phyloP scores from a whole-genome alignment of 495 filamentous ascomycete genomes.

The Xylaria acuta region DNA sequence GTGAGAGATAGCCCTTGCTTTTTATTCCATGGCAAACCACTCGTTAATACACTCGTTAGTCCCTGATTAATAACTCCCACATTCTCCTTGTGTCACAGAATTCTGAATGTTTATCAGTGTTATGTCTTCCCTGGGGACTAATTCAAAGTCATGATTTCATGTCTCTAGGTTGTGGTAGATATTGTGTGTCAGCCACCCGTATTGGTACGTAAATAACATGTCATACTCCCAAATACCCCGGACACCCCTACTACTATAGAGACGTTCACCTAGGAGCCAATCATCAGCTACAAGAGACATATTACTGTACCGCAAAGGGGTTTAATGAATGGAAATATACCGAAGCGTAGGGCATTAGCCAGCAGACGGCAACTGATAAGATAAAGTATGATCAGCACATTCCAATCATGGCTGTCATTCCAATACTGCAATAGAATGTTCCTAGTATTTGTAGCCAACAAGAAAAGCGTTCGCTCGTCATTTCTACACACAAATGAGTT shows the following conservation, averaged over 20 bases:
- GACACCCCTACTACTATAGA: too few species aligned
- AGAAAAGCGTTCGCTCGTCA: neutral
- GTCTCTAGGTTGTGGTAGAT: too few species aligned
- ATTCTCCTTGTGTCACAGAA: neutral
- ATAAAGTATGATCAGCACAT: too few species aligned
- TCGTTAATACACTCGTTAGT: conserved; percentile 7
- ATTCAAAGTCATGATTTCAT: too few species aligned
- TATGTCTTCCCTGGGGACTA: too few species aligned
- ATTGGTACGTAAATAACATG: too few species aligned
- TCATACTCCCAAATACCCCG: too few species aligned
- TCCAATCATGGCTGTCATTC: too few species aligned
- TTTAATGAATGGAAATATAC: neutral
- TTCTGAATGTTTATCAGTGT: neutral
- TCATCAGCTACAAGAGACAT: neutral
- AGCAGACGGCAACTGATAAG: too few species aligned
- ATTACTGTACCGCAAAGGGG: neutral
- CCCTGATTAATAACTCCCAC: neutral
- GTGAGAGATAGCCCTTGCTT: neutral
- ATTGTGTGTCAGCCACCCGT: too few species aligned
- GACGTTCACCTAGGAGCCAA: neutral
- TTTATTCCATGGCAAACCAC: neutral
- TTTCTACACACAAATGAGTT: neutral
- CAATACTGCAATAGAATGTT: neutral
- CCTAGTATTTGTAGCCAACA: neutral
- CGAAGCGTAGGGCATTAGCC: too few species aligned